Evolutionary conservation across 345 rosid genomes (phyloP), one percentile per base, ranked within the genome.

Genomic region (Dovyalis caffra): DNA sequence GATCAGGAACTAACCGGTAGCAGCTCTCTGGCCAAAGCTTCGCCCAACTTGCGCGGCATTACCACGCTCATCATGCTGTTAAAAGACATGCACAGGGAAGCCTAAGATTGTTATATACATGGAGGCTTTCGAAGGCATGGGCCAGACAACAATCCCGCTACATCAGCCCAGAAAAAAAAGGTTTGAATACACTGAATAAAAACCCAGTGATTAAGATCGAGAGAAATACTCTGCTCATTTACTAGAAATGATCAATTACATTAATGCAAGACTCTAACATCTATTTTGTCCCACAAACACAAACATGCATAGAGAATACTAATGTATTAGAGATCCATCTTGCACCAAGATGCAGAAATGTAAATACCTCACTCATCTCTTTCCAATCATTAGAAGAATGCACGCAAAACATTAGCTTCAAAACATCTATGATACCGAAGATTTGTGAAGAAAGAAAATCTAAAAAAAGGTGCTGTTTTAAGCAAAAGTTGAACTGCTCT

Each of bases 31-130:
- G 38, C 82, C 80, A 74, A 79, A 84, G 85, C 88, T 84, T 84
- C 89, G 88, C 83, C 87, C 94, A 80, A 65, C 92, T 84, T 82
- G 92, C 76, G 87, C 77, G 45, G 88, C 81, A 83, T 33, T 83
- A 87, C 83, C 85, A 75, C 87, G 95, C 74, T 88, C 97, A 86
- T 93, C 93, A 32, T 87, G 95, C 99, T 96, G 92, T 90, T 86
- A 90, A 76, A 86, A 90, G 84, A 92, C 88, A 92, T 62, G 85
- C 82, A 93, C 86, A 91, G 87, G 93, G 89, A 93, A 88, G 88
- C 83, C 94, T 82, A 87, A 91, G 76, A 91, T 82, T 82, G 91
- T 87, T 88, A 90, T 75, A 87, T 85, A 85, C 79, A 81, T 31
- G 73, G 86, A 83, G 77, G 86, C 88, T 86, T 81, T 80, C 58